These are phyloP conservation scores for Colletotrichum godetiae DNA, from an alignment of 2,329 filamentous ascomycete genomes.

Conservation along the genomic window DNA sequence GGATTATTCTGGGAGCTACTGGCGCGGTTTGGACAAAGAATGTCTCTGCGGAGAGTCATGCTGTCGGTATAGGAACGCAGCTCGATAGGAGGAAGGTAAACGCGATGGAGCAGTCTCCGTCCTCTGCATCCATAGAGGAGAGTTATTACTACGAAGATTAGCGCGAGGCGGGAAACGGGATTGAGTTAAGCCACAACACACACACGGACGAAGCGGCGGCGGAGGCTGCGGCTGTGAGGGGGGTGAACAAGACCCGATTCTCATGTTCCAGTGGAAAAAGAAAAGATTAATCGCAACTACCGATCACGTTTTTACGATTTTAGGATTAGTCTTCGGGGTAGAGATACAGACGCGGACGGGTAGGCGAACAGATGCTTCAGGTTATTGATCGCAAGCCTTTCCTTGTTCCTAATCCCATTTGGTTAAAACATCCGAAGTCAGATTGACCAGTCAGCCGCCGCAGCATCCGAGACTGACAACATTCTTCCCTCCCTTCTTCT, in stretches of 20 bases:
- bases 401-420: neutral
- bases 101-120: too few species aligned
- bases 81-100: neutral
- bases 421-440: neutral
- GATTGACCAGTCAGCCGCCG: neutral
- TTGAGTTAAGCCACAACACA: neutral
- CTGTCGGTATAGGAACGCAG: conserved; percentile 54
- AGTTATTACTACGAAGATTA: neutral
- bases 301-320: conserved; percentile 2
- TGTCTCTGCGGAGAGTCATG: conserved; percentile 65
- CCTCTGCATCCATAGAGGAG: too few species aligned
- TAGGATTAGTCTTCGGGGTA: conserved; percentile 2
- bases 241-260: neutral
- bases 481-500: neutral
- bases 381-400: conserved; percentile 1
- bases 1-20: conserved; percentile 69
- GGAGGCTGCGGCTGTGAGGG: neutral
- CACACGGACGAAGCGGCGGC: neutral
- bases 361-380: neutral
- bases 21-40: conserved; percentile 64
- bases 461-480: neutral
- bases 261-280: neutral
- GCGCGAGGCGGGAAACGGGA: neutral
- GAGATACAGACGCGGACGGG: neutral
- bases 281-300: neutral